Conservation (phyloP, 2,329 filamentous ascomycete genomes). For the Arthrobotrys pseudoclavata region DNA sequence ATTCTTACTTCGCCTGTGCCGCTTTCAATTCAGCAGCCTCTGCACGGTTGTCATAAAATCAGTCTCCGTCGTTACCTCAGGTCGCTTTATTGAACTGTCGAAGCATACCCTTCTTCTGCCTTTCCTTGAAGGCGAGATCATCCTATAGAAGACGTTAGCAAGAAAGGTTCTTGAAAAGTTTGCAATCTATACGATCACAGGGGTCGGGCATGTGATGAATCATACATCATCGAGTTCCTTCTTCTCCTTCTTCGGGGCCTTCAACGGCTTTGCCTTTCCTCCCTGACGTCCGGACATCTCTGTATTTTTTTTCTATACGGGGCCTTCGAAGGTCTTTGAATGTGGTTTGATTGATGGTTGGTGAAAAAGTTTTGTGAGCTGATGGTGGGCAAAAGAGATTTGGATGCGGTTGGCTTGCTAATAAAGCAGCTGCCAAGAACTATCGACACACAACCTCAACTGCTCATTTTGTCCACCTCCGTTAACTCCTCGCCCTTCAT, state of each 20-base stretch:
- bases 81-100: not conserved
- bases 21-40: slow-evolving; percentile 63
- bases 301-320: slow-evolving; percentile 19
- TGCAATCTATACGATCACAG: not conserved
- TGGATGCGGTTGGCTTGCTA: slow-evolving; percentile 49
- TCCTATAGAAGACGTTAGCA: slow-evolving; percentile 37
- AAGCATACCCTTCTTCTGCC: slow-evolving; percentile 62
- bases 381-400: not conserved
- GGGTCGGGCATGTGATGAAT: not conserved
- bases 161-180: not conserved
- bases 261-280: slow-evolving; percentile 64
- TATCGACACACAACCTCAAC: slow-evolving; percentile 37
- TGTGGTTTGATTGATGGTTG: slow-evolving; percentile 18
- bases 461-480: slow-evolving; percentile 14
- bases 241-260: slow-evolving; percentile 63
- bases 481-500: not conserved
- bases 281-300: slow-evolving; percentile 63
- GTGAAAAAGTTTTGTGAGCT: slow-evolving; percentile 51
- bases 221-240: slow-evolving; percentile 54
- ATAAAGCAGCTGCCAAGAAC: slow-evolving; percentile 54
- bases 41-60: slow-evolving; percentile 39
- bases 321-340: slow-evolving; percentile 8
- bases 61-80: slow-evolving; percentile 5
- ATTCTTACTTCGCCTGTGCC: slow-evolving; percentile 60
- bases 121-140: slow-evolving; percentile 63